These are phyloP conservation scores for Rhizopogon vulgaris DNA, from an alignment of 768 basidiomycete species.

Conservation along the genomic window DNA sequence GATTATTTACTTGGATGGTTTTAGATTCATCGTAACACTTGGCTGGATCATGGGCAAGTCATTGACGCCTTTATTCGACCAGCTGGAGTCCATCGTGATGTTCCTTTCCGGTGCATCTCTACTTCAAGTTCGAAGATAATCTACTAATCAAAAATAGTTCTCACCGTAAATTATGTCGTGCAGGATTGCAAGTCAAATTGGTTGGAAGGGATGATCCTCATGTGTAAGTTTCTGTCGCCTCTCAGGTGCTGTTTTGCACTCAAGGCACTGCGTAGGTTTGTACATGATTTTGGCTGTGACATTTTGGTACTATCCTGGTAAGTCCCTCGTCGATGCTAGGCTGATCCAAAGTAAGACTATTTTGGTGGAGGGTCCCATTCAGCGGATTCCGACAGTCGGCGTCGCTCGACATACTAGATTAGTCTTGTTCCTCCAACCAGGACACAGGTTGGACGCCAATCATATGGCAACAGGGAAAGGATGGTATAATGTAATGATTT, in stretches of 20 bases:
- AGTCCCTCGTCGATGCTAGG: slow-evolving; percentile 5
- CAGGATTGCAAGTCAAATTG: slow-evolving; percentile 87
- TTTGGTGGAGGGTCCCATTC: too few relatives aligned
- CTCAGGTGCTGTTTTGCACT: slow-evolving; percentile 1
- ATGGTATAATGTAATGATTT: too few relatives aligned
- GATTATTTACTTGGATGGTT: slow-evolving; percentile 2
- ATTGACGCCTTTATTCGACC: slow-evolving; percentile 45
- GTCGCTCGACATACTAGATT: too few relatives aligned
- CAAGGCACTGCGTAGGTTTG: slow-evolving; percentile 27
- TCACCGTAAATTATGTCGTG: slow-evolving; percentile 81
- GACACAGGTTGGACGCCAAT: too few relatives aligned
- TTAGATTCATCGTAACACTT: slow-evolving; percentile 66
- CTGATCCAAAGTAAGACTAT: too few relatives aligned
- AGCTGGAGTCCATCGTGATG: slow-evolving; percentile 56
- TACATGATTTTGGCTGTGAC: slow-evolving; percentile 51
- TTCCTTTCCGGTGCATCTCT: slow-evolving; percentile 15
- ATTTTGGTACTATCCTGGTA: slow-evolving; percentile 48
- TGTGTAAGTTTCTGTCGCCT: slow-evolving; percentile 35
- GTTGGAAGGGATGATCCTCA: slow-evolving; percentile 79
- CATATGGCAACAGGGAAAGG: too few relatives aligned
- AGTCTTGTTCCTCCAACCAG: too few relatives aligned
- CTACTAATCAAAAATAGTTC: slow-evolving; percentile 34
- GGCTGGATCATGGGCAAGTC: slow-evolving; percentile 73
- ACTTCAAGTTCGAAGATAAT: neutral
- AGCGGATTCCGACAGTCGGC: too few relatives aligned